phyloP scores from a whole-genome alignment of 176 grass and related monocot species.

The Oryza longistaminata region DNA sequence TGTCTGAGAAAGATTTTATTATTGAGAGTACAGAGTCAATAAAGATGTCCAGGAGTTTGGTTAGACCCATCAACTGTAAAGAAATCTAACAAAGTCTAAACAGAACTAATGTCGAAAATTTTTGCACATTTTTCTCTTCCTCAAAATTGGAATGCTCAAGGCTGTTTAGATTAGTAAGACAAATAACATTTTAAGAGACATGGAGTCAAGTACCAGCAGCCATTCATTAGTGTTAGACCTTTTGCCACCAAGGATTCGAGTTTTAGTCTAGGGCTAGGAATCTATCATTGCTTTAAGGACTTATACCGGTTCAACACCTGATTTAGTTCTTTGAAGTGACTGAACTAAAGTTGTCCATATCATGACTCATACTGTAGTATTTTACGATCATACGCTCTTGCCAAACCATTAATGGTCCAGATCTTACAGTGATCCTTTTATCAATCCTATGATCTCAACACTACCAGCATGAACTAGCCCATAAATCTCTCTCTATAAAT shows the following conservation, averaged over 20 bases:
- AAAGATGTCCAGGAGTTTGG: neutral
- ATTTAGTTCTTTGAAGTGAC: neutral
- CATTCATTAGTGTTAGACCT: neutral
- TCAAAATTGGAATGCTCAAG: neutral
- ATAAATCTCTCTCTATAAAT: neutral
- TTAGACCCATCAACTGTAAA: neutral
- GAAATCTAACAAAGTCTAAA: conserved; percentile 4
- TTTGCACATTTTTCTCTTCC: neutral
- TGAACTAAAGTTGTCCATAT: neutral
- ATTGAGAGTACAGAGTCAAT: conserved; percentile 3
- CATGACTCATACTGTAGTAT: neutral
- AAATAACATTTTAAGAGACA: conserved; percentile 5
- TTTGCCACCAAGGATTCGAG: neutral
- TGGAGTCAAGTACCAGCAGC: neutral
- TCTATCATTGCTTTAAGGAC: neutral
- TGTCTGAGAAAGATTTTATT: conserved; percentile 46
- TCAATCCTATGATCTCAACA: neutral
- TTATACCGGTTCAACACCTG: neutral
- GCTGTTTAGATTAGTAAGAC: neutral
- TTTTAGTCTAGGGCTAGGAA: neutral
- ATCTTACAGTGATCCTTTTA: neutral
- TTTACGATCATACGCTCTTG: neutral
- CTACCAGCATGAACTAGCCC: neutral
- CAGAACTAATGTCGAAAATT: neutral
- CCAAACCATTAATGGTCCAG: neutral